phyloP scores from a whole-genome alignment of 805 yeast species.

The Lipomyces orientalis region DNA sequence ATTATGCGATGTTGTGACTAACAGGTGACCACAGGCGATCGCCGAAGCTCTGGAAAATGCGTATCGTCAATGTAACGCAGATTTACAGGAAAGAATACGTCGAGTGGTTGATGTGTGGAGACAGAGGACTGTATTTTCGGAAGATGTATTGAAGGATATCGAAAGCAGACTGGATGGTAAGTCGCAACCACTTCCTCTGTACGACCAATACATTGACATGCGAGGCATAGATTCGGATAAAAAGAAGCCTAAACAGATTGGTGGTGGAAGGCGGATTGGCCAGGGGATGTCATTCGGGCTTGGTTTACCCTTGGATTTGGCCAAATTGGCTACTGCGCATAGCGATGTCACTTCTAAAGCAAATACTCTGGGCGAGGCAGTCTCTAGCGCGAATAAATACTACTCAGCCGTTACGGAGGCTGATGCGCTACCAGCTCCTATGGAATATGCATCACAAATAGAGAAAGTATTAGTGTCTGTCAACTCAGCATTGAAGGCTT shows the following conservation, averaged over 20 bases:
- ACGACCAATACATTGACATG: conserved; percentile 13
- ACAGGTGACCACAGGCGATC: conserved; percentile 38
- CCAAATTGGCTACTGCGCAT: conserved; percentile 30
- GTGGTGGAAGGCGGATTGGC: conserved; percentile 35
- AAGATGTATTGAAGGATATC: conserved; percentile 45
- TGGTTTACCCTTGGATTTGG: conserved; percentile 34
- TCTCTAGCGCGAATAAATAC: conserved; percentile 23
- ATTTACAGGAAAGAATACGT: conserved; percentile 57
- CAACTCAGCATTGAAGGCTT: conserved; percentile 40
- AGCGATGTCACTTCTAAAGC: conserved; percentile 11
- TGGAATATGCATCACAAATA: conserved; percentile 42
- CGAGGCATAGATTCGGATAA: conserved; percentile 23
- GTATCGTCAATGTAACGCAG: conserved; percentile 48
- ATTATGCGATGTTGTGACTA: no score
- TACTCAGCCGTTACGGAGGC: conserved; percentile 38
- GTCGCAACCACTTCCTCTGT: background rate
- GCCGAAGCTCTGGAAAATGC: conserved; percentile 48
- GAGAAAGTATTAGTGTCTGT: conserved; percentile 39
- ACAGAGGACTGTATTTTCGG: conserved; percentile 59
- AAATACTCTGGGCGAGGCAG: conserved; percentile 18
- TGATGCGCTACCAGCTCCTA: conserved; percentile 47
- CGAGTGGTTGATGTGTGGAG: conserved; percentile 72
- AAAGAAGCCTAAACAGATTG: conserved; percentile 22
- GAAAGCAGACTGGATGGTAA: conserved; percentile 39
- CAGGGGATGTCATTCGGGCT: conserved; percentile 30